A percentile compares a stretch with the other conserved stretches of the same genome.
Conservation (phyloP, 352 stramenopile species). For the Phytophthora fragariae region DNA sequence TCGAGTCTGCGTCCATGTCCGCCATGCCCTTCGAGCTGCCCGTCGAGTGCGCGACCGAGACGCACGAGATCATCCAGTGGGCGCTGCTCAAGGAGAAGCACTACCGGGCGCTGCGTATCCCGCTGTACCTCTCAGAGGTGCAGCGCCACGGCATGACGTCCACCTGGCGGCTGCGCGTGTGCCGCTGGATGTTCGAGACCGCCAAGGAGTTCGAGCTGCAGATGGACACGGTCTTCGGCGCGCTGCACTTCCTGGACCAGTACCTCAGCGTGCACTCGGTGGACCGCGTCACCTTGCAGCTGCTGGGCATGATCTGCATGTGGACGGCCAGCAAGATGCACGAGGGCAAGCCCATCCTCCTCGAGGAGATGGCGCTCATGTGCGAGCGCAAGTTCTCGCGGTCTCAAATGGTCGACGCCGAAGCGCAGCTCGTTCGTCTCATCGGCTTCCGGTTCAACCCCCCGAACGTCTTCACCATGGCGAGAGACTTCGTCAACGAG, state of each 20-base stretch:
- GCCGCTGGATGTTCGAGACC: conserved; percentile 86
- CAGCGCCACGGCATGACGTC: conserved; percentile 72
- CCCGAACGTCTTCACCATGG: conserved; percentile 69
- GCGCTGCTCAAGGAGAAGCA: conserved; percentile 51
- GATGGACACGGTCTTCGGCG: conserved; percentile 64
- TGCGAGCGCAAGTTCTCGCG: conserved; percentile 79
- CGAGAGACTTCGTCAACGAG: conserved; percentile 64
- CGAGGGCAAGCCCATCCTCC: conserved; percentile 69
- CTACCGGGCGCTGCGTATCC: conserved; percentile 37
- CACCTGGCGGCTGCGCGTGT: conserved; percentile 75
- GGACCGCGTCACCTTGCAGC: conserved; percentile 75
- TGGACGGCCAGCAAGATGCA: conserved; percentile 80
- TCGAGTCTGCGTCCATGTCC: conserved; percentile 13
- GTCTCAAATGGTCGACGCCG: conserved; percentile 63
- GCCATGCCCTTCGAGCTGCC: conserved; percentile 42
- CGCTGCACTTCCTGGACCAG: conserved; percentile 78
- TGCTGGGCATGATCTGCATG: conserved; percentile 81
- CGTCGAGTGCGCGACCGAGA: conserved; percentile 22
- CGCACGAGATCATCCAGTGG: conserved; percentile 50
- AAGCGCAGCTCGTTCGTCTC: conserved; percentile 63
- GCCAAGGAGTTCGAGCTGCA: conserved; percentile 76
- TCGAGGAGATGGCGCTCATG: conserved; percentile 80
- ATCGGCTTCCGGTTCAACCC: conserved; percentile 75
- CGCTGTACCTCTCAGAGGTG: conserved; percentile 51
- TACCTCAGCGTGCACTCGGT: conserved; percentile 74